Evolutionary conservation across 2,329 filamentous ascomycete genomes (phyloP).

Genomic region (Lecanosticta acicola): DNA sequence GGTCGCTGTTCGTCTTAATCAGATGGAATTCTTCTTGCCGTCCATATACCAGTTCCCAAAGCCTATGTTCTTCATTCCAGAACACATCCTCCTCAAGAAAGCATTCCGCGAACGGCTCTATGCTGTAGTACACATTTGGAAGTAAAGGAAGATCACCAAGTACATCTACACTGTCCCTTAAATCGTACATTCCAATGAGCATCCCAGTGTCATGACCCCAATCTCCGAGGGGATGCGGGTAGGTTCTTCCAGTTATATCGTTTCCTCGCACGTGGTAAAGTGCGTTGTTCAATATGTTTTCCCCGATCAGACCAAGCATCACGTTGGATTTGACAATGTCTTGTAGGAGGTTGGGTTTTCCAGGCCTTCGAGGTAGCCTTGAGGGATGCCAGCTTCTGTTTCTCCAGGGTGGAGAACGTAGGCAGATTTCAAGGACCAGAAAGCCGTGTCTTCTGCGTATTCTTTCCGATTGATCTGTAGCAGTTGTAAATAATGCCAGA

Average conservation of each 20-base stretch:
- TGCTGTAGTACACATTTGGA: conserved; percentile 17
- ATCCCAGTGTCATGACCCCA: conserved; percentile 20
- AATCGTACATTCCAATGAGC: conserved; percentile 20
- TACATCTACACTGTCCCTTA: conserved; percentile 17
- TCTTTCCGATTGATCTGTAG: conserved; percentile 18
- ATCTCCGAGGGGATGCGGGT: conserved; percentile 21
- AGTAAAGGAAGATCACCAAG: conserved; percentile 18
- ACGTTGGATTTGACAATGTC: conserved; percentile 18
- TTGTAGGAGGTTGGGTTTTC: conserved; percentile 16
- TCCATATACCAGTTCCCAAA: conserved; percentile 19
- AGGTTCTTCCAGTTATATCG: conserved; percentile 15
- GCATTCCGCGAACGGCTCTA: conserved; percentile 20
- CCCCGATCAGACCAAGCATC: conserved; percentile 13
- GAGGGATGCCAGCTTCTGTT: conserved; percentile 10
- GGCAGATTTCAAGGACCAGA: conserved; percentile 22
- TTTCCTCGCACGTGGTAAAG: conserved; percentile 7
- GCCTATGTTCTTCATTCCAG: conserved; percentile 14
- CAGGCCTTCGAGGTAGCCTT: conserved; percentile 11
- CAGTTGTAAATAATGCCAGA: neutral
- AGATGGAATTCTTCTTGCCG: conserved; percentile 21
- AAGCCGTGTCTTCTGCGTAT: conserved; percentile 21
- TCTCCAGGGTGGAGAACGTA: conserved; percentile 15
- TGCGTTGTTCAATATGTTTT: conserved; percentile 12
- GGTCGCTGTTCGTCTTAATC: conserved; percentile 3
- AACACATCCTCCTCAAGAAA: conserved; percentile 21